These are phyloP conservation scores for Elymus sibiricus DNA, from an alignment of 176 grass and related monocot species.

Conservation along the genomic window DNA sequence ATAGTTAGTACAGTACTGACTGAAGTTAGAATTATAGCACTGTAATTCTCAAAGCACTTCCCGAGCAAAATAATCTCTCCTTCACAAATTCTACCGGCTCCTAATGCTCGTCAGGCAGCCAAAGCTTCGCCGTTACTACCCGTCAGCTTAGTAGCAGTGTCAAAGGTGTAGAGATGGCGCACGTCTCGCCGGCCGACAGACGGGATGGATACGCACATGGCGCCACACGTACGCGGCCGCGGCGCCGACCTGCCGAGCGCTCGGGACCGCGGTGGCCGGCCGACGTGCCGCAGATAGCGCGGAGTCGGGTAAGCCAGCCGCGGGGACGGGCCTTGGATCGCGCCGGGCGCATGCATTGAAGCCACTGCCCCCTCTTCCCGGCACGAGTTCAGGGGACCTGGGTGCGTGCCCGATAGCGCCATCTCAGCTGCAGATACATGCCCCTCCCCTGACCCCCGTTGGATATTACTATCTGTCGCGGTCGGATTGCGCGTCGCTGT, in stretches of 20 bases:
- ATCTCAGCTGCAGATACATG: neutral
- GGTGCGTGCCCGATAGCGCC: neutral
- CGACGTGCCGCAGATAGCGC: slow-evolving; percentile 6
- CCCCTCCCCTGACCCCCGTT: neutral
- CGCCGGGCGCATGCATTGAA: neutral
- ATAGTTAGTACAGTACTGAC: too few relatives aligned
- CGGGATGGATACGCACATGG: neutral
- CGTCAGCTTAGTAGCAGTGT: neutral
- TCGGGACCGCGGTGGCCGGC: neutral
- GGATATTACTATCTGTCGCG: neutral
- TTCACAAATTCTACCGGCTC: neutral
- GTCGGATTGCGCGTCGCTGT: neutral
- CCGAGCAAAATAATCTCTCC: neutral
- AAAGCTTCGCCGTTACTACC: neutral
- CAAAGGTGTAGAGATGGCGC: neutral
- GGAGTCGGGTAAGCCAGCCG: neutral
- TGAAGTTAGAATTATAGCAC: too few relatives aligned
- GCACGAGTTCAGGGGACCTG: neutral
- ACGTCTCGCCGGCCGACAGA: neutral
- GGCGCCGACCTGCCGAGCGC: neutral
- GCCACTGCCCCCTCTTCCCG: neutral
- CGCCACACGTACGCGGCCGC: neutral
- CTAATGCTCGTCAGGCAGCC: neutral
- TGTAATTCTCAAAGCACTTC: too few relatives aligned
- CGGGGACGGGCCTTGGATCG: neutral